phyloP scores from a whole-genome alignment of 2,329 filamentous ascomycete species.

The Malbranchea zuffiana region DNA sequence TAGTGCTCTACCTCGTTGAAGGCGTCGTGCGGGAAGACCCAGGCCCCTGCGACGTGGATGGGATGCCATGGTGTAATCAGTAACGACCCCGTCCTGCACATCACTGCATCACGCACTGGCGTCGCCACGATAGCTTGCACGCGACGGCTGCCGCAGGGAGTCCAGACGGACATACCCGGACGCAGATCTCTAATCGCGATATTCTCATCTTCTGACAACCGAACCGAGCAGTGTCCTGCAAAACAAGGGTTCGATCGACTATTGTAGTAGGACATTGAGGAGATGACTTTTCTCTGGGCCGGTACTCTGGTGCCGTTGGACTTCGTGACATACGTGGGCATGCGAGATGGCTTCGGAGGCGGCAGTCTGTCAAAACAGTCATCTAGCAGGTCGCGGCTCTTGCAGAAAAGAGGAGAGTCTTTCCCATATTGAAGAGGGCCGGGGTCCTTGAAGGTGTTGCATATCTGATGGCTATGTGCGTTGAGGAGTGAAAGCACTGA shows the following conservation, averaged over 20 bases:
- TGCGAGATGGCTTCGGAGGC: constrained; percentile 17
- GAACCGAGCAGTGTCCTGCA: constrained; percentile 39
- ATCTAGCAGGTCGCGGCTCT: constrained; percentile 42
- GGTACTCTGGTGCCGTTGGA: too few relatives aligned
- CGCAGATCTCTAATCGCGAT: constrained; percentile 38
- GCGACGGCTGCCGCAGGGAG: constrained; percentile 39
- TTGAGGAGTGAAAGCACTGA: constrained; percentile 44
- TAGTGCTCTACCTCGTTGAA: constrained; percentile 31
- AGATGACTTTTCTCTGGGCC: not conserved
- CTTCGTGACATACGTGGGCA: too few relatives aligned
- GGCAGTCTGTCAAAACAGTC: constrained; percentile 29
- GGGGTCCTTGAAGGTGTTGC: constrained; percentile 53
- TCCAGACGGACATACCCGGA: constrained; percentile 40
- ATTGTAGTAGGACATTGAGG: constrained; percentile 40
- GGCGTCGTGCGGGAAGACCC: constrained; percentile 40
- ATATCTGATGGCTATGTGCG: constrained; percentile 47
- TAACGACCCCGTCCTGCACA: constrained; percentile 41
- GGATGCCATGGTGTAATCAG: constrained; percentile 53
- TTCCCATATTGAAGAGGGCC: constrained; percentile 46
- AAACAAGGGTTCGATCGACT: constrained; percentile 41
- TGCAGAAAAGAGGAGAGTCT: constrained; percentile 42
- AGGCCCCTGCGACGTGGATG: constrained; percentile 33
- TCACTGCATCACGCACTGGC: constrained; percentile 27
- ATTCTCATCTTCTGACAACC: constrained; percentile 32
- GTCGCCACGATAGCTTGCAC: constrained; percentile 46